Evolutionary conservation across 371 early-diverging fungal genomes (phyloP), one percentile per base, ranked within the genome.

Genomic region (Syncephalastrum sp.): DNA sequence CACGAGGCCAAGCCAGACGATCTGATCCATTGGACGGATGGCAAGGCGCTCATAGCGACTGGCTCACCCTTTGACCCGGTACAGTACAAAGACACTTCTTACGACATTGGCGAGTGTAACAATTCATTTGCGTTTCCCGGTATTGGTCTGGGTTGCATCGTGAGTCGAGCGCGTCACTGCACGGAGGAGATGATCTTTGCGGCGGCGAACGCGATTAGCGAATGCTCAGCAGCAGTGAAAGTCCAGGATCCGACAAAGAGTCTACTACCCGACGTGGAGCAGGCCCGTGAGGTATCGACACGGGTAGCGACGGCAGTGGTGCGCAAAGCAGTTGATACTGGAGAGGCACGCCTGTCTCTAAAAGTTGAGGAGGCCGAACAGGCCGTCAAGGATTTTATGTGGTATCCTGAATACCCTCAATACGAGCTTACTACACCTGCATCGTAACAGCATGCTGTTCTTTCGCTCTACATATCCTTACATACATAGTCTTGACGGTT

Each of bases 41-140:
- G 72, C 15, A 58, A 57, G 16, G 57, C 44, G 4, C 52, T 72
- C 21, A 54, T 67, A 13, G 67, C 73, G 12, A 67, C 70, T 3
- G 73, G 73, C 13, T 64, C 65, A 17, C 71, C 72, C 10, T 73
- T 67, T 53, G 64, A 61, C 4, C 66, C 60, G 5, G 73, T 70
- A 19, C 41, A 48, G n/a, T 53, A 54, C 41, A 43, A 63, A 23
- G 67, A 58, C 13, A 43, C 42, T 25, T 56, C 19, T n/a, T 62
- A 54, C 42, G 45, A 59, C n/a, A 45, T 63, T 7, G 55, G 58
- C 3, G 65, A 72, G 47, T 59, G 65, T 43, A 72, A 72, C 47
- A 72, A 72, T 42, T 50, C 57, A 6, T 72, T 63, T 50, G 54
- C 56, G 4, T 72, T 62, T 33, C 72, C 72, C 10, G 72, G 72